Conservation (phyloP, 306 rosid species). For the Mucuna pruriens region DNA sequence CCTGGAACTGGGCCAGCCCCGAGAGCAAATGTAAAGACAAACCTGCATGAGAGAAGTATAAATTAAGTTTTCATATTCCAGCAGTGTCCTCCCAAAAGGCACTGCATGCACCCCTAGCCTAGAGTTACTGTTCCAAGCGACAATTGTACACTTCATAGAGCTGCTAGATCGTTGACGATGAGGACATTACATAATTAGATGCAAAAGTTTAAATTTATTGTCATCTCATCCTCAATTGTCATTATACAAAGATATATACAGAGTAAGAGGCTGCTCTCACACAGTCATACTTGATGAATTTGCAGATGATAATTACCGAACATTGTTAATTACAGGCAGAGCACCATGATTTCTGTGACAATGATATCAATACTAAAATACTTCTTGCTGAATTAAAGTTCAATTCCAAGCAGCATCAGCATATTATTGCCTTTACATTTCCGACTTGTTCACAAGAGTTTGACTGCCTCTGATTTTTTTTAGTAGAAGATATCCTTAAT, state of each 20-base stretch:
- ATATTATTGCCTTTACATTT: not conserved
- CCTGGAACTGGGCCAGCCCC: conserved; percentile 99
- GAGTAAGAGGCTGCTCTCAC: not conserved
- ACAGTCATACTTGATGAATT: not conserved
- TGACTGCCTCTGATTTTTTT: not conserved
- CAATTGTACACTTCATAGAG: not conserved
- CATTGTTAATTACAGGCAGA: conserved; percentile 5
- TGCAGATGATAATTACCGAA: conserved; percentile 17
- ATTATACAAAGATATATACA: not conserved
- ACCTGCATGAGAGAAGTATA: conserved; percentile 61
- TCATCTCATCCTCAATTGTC: not conserved
- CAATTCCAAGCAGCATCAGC: conserved; percentile 14
- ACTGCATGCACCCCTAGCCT: conserved; percentile 1
- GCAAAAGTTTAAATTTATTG: not conserved
- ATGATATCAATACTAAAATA: not conserved
- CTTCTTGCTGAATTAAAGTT: not conserved
- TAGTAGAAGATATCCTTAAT: not conserved
- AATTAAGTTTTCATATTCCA: conserved; percentile 19
- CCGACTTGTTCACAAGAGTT: not conserved
- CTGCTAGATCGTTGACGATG: not conserved
- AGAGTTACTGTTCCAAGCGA: conserved; percentile 5
- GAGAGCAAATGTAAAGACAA: conserved; percentile 85
- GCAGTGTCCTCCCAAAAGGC: conserved; percentile 20
- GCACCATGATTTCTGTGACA: not conserved
- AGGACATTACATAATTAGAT: not conserved